A percentile compares a stretch with the other conserved stretches of the same genome.
These are phyloP conservation scores for Salix udensis DNA, from an alignment of 345 rosid genomes.

Conservation along the genomic window DNA sequence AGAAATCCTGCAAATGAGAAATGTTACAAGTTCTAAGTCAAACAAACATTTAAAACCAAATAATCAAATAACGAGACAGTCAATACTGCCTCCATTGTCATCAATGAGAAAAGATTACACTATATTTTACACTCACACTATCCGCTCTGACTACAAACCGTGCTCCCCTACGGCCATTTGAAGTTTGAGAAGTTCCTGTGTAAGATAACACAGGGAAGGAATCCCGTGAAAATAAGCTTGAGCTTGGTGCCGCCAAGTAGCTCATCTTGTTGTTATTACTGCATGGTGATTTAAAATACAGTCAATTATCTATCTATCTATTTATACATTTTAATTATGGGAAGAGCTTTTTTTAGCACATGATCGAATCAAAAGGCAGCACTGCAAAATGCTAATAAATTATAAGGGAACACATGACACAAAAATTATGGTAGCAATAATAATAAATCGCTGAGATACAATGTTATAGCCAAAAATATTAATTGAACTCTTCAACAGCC, in stretches of 20 bases:
- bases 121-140: conserved; percentile 52
- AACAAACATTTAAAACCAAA: not conserved
- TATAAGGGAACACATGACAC: not conserved
- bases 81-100: not conserved
- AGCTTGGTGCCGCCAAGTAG: conserved; percentile 53
- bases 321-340: not conserved
- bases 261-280: conserved; percentile 40
- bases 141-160: conserved; percentile 80
- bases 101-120: conserved; percentile 10
- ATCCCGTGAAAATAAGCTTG: conserved; percentile 57
- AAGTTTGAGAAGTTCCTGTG: conserved; percentile 38
- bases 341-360: not conserved
- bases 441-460: not conserved
- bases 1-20: conserved; percentile 62
- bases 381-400: not conserved
- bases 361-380: not conserved
- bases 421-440: not conserved
- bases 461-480: not conserved
- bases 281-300: conserved; percentile 16
- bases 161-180: conserved; percentile 49
- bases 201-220: conserved; percentile 54
- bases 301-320: conserved; percentile 3
- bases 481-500: not conserved
- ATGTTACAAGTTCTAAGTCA: not conserved
- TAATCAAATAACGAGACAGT: not conserved